phyloP scores from a whole-genome alignment of 2,329 filamentous ascomycete genomes.

The Curvularia spicifera region DNA sequence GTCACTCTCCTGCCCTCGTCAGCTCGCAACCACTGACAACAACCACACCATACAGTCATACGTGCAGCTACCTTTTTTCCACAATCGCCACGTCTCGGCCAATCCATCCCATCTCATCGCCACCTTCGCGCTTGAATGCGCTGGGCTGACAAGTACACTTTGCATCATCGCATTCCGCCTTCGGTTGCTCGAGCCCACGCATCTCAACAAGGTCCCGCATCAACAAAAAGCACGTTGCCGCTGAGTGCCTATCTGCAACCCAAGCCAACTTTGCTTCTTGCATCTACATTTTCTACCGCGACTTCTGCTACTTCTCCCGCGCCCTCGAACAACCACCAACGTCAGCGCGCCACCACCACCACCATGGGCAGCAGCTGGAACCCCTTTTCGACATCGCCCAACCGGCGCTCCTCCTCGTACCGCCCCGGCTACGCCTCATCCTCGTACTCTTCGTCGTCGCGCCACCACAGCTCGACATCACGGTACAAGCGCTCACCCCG shows the following conservation, averaged over 20 bases:
- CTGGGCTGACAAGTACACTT: conserved; percentile 25
- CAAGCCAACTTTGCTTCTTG: conserved; percentile 21
- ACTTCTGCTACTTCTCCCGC: neutral
- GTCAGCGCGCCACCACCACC: conserved; percentile 9
- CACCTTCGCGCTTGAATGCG: conserved; percentile 21
- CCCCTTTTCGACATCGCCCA: conserved; percentile 33
- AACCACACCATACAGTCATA: conserved; percentile 6
- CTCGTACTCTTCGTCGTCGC: conserved; percentile 36
- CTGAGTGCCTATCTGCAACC: conserved; percentile 15
- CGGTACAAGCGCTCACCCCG: conserved; percentile 82
- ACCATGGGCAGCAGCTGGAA: conserved; percentile 46
- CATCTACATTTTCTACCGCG: conserved; percentile 6
- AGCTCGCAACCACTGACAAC: neutral
- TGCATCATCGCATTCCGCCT: conserved; percentile 23
- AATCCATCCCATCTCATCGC: conserved; percentile 3
- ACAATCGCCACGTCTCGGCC: neutral
- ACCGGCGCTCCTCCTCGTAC: conserved; percentile 31
- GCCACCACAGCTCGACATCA: conserved; percentile 63
- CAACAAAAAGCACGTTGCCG: conserved; percentile 5
- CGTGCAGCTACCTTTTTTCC: conserved; percentile 3
- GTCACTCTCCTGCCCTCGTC: neutral
- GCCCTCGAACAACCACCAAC: neutral
- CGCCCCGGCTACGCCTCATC: conserved; percentile 42
- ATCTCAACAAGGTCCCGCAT: conserved; percentile 2
- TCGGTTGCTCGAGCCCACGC: conserved; percentile 19